These are phyloP conservation scores for Agaricus subrufescens DNA, from an alignment of 768 basidiomycete genomes.

Conservation along the genomic window DNA sequence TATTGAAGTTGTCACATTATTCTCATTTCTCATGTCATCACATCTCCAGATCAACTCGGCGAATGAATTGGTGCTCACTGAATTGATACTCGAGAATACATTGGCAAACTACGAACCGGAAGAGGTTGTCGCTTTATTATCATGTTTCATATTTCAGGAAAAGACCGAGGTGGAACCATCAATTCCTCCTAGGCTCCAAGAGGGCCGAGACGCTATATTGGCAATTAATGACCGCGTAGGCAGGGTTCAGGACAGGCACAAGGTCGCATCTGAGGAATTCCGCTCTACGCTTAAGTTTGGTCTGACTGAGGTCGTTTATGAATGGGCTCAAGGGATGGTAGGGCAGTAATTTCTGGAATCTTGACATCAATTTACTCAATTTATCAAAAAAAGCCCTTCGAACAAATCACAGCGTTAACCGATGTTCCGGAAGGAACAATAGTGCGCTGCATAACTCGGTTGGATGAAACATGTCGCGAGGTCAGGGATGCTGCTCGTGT, in stretches of 20 bases:
- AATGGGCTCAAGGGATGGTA: slow-evolving; percentile 99
- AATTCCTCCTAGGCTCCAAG: slow-evolving; percentile 73
- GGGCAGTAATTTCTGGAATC: slow-evolving; percentile 16
- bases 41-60: slow-evolving; percentile 86
- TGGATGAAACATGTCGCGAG: slow-evolving; percentile 97
- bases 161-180: slow-evolving; percentile 89
- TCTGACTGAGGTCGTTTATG: slow-evolving; percentile 93
- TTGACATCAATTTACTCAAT: neutral
- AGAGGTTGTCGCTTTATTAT: slow-evolving; percentile 93
- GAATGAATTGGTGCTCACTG: slow-evolving; percentile 94
- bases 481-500: slow-evolving; percentile 96
- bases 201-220: slow-evolving; percentile 75
- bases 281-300: slow-evolving; percentile 83
- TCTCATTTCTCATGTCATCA: slow-evolving; percentile 1
- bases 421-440: slow-evolving; percentile 97
- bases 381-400: slow-evolving; percentile 67
- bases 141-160: slow-evolving; percentile 97
- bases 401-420: slow-evolving; percentile 88
- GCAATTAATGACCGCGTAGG: slow-evolving; percentile 76
- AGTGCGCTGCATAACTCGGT: slow-evolving; percentile 89
- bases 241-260: slow-evolving; percentile 73
- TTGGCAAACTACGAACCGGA: slow-evolving; percentile 88
- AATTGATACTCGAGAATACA: slow-evolving; percentile 94
- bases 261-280: slow-evolving; percentile 76
- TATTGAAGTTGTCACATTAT: slow-evolving; percentile 1